Percentiles rank a stretch among this genome's conserved stretches.
Conservation (phyloP, 2,329 filamentous ascomycete species). For the Neonectria punicea region DNA sequence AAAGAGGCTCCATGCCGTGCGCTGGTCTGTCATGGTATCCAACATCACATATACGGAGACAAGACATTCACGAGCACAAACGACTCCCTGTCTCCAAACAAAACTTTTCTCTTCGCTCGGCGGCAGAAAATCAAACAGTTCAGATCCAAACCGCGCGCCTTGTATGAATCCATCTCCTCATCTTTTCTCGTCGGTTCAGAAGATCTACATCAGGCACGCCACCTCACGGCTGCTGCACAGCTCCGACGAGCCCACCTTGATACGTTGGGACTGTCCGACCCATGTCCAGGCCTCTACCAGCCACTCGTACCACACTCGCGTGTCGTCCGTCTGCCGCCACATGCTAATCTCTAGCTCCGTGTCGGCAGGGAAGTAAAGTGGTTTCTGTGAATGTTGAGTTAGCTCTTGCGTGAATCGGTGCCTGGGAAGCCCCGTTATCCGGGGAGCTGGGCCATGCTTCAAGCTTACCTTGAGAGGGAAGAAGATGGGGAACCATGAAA, state of each 20-base stretch:
- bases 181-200: neutral
- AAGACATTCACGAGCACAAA: conserved; percentile 7
- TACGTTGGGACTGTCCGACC: conserved; percentile 66
- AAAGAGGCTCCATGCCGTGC: neutral
- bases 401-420: neutral
- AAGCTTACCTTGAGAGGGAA: conserved; percentile 87
- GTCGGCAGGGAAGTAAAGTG: conserved; percentile 85
- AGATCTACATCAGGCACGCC: conserved; percentile 75
- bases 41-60: neutral
- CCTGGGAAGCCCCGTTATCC: neutral
- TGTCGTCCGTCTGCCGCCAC: conserved; percentile 95
- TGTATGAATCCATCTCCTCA: conserved; percentile 9
- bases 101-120: conserved; percentile 13
- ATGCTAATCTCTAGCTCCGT: conserved; percentile 91
- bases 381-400: conserved; percentile 65
- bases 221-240: conserved; percentile 76
- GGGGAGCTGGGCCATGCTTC: rapidly evolving
- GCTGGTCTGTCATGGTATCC: conserved; percentile 1
- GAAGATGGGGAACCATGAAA: conserved; percentile 99
- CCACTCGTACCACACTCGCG: conserved; percentile 99
- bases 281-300: conserved; percentile 85
- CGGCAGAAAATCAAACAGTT: conserved; percentile 4
- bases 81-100: conserved; percentile 3
- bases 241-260: conserved; percentile 74
- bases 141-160: conserved; percentile 6